Evolutionary conservation across 129 eudicot genomes (phyloP), one percentile per base, ranked within the genome.

Genomic region (Chrysanthemum makinoi): DNA sequence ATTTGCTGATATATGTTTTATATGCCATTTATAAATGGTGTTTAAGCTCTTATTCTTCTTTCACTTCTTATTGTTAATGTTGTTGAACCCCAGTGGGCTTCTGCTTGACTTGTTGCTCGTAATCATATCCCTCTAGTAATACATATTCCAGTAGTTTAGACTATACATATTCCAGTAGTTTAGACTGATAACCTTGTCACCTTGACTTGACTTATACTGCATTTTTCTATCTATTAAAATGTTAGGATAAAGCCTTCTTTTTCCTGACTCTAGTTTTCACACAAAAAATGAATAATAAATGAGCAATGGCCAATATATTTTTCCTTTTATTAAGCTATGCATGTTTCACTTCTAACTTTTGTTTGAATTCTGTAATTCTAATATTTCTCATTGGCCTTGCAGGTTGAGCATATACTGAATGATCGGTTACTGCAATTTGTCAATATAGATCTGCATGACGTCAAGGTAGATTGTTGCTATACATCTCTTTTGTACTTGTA

Each of bases 381-480:
- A 75, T 65, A 11, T 63, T 13, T 62, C 47, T 67, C 67, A 70
- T 58, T 63, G 75, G n/a, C 15, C 43, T 58, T 75, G 53, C 91
- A 94, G 98, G 98, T 94, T 70, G 98, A 94, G 76, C 95, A 85
- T 87, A 75, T 87, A 83, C 88, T 94, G 51, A 94, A 94, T 80
- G 98, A 89, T 53, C 83, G 97, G 33, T 76, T 94, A 70, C 83
- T 87, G 72, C 98, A 94, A 52, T 94, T 94, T 82, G 96, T 87
- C 70, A 89, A 89, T 74, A 85, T 89, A 73, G 98, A 94, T 81
- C 75, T 94, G 82, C 98, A 78, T 74, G 96, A 94, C 72, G 98
- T 94, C 43, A 94, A 94, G 98, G 98, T 93, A 87, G 73, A 64
- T 17, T 66, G 17, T 64, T 66, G 51, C 56, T 69, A 58, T 80